Conservation (phyloP, 2,329 filamentous ascomycete genomes). For the Fusarium chlamydosporum region DNA sequence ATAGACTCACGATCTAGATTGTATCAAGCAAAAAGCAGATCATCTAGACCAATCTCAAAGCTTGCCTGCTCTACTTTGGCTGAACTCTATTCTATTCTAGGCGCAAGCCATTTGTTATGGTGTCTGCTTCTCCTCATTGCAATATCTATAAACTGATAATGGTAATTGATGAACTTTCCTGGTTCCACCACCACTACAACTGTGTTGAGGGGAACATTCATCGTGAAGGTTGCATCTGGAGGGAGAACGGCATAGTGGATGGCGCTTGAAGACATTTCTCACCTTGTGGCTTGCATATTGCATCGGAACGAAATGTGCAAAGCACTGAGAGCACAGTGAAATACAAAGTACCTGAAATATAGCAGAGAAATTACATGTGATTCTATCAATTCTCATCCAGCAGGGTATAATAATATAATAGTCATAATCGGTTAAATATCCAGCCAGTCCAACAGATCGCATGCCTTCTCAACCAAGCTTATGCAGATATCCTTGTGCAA, state of each 20-base stretch:
- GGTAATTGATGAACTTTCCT: conserved; percentile 7
- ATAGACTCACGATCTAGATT: not conserved
- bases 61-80: not conserved
- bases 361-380: conserved; percentile 17
- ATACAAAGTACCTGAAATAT: not conserved
- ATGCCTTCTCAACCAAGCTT: conserved; percentile 76
- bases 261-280: not conserved
- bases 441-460: not conserved
- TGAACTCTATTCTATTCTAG: conserved; percentile 4
- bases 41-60: not conserved
- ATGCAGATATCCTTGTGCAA: conserved; percentile 94
- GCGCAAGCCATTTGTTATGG: not conserved
- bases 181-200: conserved; percentile 28
- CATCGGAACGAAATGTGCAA: conserved; percentile 1
- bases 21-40: not conserved
- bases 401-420: conserved; percentile 39
- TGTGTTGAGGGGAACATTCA: not conserved
- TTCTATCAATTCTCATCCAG: conserved; percentile 15
- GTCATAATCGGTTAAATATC: conserved; percentile 10
- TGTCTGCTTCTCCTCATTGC: not conserved
- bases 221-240: not conserved
- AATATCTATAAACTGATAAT: not conserved
- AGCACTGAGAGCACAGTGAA: not conserved
- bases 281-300: conserved; percentile 23
- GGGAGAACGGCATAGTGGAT: not conserved